Conservation (phyloP, 805 yeast genomes). For the Metschnikowia cerradonensis region DNA sequence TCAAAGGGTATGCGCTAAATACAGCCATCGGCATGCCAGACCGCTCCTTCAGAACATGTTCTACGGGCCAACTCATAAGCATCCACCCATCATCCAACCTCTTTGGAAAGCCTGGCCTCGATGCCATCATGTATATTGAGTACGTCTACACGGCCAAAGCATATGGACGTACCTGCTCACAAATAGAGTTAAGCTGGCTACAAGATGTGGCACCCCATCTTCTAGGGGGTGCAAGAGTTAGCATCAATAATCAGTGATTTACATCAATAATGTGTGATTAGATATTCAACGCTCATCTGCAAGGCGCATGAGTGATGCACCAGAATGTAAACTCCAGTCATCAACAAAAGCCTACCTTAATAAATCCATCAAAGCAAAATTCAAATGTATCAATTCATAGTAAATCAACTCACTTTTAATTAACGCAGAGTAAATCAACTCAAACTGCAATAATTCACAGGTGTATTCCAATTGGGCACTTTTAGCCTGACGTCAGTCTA, state of each 20-base stretch:
- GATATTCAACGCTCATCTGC: background rate
- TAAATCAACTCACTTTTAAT: too few species aligned
- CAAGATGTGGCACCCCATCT: conserved; percentile 74
- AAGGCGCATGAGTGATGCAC: background rate
- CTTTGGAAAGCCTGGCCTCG: conserved; percentile 68
- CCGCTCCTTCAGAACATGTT: conserved; percentile 81
- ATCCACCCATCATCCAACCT: conserved; percentile 88
- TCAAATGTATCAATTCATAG: too few species aligned
- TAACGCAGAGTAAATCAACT: too few species aligned
- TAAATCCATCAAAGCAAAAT: too few species aligned
- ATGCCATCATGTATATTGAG: conserved; percentile 91
- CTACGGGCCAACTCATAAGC: conserved; percentile 78
- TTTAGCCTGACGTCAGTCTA: background rate
- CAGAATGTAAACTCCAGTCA: background rate
- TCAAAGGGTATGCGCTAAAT: conserved; percentile 79
- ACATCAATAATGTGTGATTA: background rate
- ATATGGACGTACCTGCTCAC: conserved; percentile 85
- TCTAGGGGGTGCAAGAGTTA: conserved; percentile 41
- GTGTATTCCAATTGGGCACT: background rate
- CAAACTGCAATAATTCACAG: background rate
- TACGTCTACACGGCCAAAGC: conserved; percentile 91
- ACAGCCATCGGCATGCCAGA: conserved; percentile 95
- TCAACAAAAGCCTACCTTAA: background rate
- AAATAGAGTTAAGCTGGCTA: conserved; percentile 78
- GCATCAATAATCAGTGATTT: conserved; percentile 20